Evolutionary conservation across 148 eudicot species (phyloP).

Genomic region (Cornus controversa): DNA sequence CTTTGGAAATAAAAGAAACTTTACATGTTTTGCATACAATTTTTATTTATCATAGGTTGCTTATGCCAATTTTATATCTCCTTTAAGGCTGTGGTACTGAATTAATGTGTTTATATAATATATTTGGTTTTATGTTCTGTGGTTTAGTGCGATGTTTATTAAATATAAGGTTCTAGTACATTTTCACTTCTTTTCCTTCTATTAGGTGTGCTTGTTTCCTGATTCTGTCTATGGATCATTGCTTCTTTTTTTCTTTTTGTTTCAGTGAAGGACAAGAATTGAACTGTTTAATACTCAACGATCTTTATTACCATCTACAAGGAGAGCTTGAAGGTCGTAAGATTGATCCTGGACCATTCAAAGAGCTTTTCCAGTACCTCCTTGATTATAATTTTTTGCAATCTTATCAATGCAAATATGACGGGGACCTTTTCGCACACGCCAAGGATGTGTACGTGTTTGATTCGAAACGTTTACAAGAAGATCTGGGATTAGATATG

Average conservation of each 20-base stretch:
- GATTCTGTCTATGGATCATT: not conserved
- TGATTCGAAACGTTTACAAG: constrained; percentile 54
- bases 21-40: too few species aligned
- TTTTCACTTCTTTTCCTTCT: not conserved
- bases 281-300: constrained; percentile 63
- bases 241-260: constrained; percentile 2
- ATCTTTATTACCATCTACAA: constrained; percentile 88
- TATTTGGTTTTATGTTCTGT: not conserved
- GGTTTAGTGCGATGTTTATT: not conserved
- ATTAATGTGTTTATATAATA: not conserved
- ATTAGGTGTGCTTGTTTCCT: constrained; percentile 2
- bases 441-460: constrained; percentile 41
- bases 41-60: too few species aligned
- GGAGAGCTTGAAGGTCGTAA: constrained; percentile 94
- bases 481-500: constrained; percentile 67
- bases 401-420: constrained; percentile 42
- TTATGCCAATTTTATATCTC: too few species aligned
- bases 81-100: too few species aligned
- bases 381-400: constrained; percentile 47
- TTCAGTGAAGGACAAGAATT: constrained; percentile 75
- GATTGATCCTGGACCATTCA: constrained; percentile 75
- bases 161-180: not conserved
- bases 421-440: constrained; percentile 29
- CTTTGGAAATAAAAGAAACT: too few species aligned
- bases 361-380: constrained; percentile 70